These are phyloP conservation scores for Rhizoclosmatium sp. DNA, from an alignment of 192 early-diverging fungal species.

Conservation along the genomic window DNA sequence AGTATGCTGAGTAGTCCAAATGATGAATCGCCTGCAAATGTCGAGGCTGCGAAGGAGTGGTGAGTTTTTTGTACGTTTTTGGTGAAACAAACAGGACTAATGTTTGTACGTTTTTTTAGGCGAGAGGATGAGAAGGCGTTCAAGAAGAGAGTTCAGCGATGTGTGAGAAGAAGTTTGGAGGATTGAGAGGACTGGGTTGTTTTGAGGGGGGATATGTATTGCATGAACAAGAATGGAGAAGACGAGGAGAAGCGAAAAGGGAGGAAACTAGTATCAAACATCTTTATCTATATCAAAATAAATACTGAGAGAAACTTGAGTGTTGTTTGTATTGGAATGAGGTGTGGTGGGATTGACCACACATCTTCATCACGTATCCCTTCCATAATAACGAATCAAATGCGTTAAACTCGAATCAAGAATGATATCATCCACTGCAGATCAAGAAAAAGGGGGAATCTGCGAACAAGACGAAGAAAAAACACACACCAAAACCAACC, in stretches of 20 bases:
- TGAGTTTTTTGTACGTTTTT: background rate
- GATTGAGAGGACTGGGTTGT: constrained; percentile 29
- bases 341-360: no score
- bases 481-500: background rate
- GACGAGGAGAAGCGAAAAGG: background rate
- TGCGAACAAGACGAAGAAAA: background rate
- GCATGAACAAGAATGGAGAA: background rate
- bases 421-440: no score
- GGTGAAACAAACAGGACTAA: background rate
- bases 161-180: constrained; percentile 58
- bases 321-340: no score
- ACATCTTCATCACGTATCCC: no score
- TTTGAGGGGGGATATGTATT: background rate
- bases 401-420: no score
- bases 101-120: constrained; percentile 3
- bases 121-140: constrained; percentile 55
- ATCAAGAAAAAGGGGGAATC: no score
- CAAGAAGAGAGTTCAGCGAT: constrained; percentile 78
- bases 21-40: constrained; percentile 93
- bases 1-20: constrained; percentile 93
- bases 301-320: no score
- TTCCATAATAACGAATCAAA: no score
- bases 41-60: constrained; percentile 84
- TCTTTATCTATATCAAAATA: no score
- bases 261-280: no score